Percentiles rank a stretch among this genome's conserved stretches.
phyloP scores from a whole-genome alignment of 2,329 filamentous ascomycete genomes.

The Neofusicoccum kwambonambiense region DNA sequence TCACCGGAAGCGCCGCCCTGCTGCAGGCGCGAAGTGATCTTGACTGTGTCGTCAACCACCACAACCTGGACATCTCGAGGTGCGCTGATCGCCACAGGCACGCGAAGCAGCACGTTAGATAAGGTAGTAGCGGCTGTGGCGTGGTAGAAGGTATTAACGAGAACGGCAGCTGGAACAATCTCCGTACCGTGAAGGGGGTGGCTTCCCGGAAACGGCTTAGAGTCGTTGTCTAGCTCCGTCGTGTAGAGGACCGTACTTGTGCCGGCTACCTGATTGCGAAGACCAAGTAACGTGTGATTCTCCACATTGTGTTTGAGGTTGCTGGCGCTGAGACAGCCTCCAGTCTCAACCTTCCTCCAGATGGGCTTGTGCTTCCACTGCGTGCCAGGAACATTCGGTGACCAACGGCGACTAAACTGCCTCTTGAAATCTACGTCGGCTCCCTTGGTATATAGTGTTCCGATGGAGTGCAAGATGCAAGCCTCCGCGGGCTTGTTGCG shows the following conservation, averaged over 20 bases:
- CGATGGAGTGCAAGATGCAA: slow-evolving; percentile 29
- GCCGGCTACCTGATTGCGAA: slow-evolving; percentile 24
- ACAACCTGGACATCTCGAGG: slow-evolving; percentile 42
- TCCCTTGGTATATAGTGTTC: slow-evolving; percentile 31
- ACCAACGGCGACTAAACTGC: background rate
- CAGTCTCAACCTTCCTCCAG: too few relatives aligned
- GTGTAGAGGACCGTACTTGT: slow-evolving; percentile 25
- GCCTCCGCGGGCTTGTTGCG: slow-evolving; percentile 28
- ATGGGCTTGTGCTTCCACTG: too few relatives aligned
- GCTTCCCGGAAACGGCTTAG: too few relatives aligned
- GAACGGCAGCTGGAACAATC: slow-evolving; percentile 15
- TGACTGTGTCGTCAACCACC: slow-evolving; percentile 30
- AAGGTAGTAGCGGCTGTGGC: slow-evolving; percentile 32
- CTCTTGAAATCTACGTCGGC: slow-evolving; percentile 28
- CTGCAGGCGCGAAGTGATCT: slow-evolving; percentile 35
- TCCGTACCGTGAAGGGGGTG: too few relatives aligned
- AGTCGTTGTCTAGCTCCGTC: too few relatives aligned
- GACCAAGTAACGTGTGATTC: too few relatives aligned
- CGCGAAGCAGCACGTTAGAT: slow-evolving; percentile 34
- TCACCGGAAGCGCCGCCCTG: background rate
- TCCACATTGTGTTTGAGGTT: too few relatives aligned
- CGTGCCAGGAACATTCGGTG: too few relatives aligned
- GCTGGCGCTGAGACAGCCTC: too few relatives aligned
- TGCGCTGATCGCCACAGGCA: slow-evolving; percentile 37
- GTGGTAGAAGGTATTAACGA: slow-evolving; percentile 42